Base-by-base conservation (phyloP, 345 rosid species). In the Aethionema arabicum region DNA sequence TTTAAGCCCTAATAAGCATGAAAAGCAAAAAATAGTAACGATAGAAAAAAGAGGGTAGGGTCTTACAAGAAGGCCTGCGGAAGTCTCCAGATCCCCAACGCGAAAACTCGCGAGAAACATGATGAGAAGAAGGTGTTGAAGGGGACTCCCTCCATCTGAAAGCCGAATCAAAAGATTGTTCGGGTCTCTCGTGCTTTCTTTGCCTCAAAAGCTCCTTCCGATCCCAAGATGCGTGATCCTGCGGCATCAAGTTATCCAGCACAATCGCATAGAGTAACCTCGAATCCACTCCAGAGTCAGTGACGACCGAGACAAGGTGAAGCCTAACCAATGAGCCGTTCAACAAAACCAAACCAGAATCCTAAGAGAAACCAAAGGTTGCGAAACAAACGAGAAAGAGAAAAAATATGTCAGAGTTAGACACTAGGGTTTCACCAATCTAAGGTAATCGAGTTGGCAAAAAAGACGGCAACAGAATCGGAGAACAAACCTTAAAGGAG, bases 211-310 rank as follows among this genome's bases (percentile, higher is more conserved):
- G 82, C 65, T 86, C 96, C 74, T 87, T 90, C 83, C 95, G 95
- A 80, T 87, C 96, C 90, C 80, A 86, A 57, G 92, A 85, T 69
- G 77, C 79, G 74, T 92, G 87, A 79, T 93, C 95, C 39, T 88
- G 85, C 85, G 99, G 98, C 99, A 90, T 95, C 76, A 83, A 86
- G 53, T 65, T 69, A 74, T 49, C 67, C 66, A 48, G 32, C 64
- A 61, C 70, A 73, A 71, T 76, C 77, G 78, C 88, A 78, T 83
- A 65, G 61, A 29, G 40, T 57, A 43, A 33, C 59, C 65, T 33
- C 13, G 5, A 55, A 54, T 63, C 68, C 74, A 63, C 69, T 56
- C 33, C 64, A 49, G 55, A 68, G 15, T 11, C 65, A 37, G 63
- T 54, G 45, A 45, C 15, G 43, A 14, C 31, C 33, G n/a, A 65